These are phyloP conservation scores for Phytophthora multivora DNA, from an alignment of 352 stramenopile species.

Conservation along the genomic window DNA sequence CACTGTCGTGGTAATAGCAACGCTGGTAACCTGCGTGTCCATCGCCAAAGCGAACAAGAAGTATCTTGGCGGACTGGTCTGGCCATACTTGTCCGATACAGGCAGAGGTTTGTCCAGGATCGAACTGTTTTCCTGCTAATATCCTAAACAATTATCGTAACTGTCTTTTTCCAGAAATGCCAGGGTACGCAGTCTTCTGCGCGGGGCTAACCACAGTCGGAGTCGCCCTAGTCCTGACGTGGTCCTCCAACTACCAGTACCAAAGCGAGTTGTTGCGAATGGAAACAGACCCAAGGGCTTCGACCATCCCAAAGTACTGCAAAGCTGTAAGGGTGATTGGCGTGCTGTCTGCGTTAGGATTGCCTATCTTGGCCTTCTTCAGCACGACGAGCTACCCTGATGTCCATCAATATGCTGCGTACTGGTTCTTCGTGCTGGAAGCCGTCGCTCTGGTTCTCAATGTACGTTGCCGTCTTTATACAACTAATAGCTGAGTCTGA, in stretches of 20 bases:
- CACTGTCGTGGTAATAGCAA: slow-evolving; percentile 27
- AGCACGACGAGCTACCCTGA: slow-evolving; percentile 54
- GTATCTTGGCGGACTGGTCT: slow-evolving; percentile 47
- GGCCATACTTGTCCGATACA: slow-evolving; percentile 59
- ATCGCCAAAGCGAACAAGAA: slow-evolving; percentile 40
- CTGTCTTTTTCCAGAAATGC: too few relatives aligned
- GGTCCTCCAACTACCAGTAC: slow-evolving; percentile 50
- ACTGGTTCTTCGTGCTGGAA: slow-evolving; percentile 74
- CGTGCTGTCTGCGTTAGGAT: slow-evolving; percentile 35
- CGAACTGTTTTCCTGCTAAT: background rate
- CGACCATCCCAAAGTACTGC: slow-evolving; percentile 6
- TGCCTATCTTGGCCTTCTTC: slow-evolving; percentile 57
- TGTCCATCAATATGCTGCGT: slow-evolving; percentile 61
- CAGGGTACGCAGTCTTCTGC: slow-evolving; percentile 28
- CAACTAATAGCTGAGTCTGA: background rate
- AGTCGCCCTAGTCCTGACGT: slow-evolving; percentile 38
- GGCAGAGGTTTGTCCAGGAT: slow-evolving; percentile 24
- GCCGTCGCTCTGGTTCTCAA: slow-evolving; percentile 58
- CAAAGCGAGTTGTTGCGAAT: slow-evolving; percentile 30
- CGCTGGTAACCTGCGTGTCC: slow-evolving; percentile 44
- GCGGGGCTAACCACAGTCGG: slow-evolving; percentile 31
- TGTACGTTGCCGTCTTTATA: slow-evolving; percentile 26
- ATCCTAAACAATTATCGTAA: too few relatives aligned
- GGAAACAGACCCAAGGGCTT: background rate
- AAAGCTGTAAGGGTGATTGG: slow-evolving; percentile 26